Evolutionary conservation across 1,284 basidiomycete genomes (phyloP).

Genomic region (Chalciporus sp.): DNA sequence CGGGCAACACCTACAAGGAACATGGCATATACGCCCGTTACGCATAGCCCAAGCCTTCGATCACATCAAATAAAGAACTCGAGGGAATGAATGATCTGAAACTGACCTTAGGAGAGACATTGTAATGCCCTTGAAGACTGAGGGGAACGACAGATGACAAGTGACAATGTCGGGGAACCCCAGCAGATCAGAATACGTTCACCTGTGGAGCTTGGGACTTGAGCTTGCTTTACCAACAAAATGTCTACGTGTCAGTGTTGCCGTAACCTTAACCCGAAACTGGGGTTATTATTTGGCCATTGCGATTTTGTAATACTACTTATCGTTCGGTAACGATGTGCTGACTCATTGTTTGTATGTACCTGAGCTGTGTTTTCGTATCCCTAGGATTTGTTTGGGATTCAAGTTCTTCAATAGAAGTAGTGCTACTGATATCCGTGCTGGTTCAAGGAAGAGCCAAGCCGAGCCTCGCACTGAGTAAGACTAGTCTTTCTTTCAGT

Average conservation of each 20-base stretch:
- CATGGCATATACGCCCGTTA: slow-evolving; percentile 77
- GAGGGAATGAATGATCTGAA: not conserved
- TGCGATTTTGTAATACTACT: not conserved
- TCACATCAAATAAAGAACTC: not conserved
- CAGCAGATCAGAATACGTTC: too few relatives aligned
- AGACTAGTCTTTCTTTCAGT: slow-evolving; percentile 44
- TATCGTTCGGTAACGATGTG: too few relatives aligned
- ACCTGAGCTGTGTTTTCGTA: too few relatives aligned
- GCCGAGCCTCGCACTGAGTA: slow-evolving; percentile 37
- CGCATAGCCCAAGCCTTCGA: slow-evolving; percentile 62
- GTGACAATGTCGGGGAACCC: too few relatives aligned
- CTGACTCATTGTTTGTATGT: too few relatives aligned
- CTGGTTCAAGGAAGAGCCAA: slow-evolving; percentile 36
- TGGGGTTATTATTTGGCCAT: slow-evolving; percentile 21
- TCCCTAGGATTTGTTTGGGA: too few relatives aligned
- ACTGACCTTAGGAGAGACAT: slow-evolving; percentile 35
- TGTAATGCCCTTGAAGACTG: not conserved
- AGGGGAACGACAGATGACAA: not conserved
- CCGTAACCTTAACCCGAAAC: slow-evolving; percentile 22
- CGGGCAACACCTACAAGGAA: slow-evolving; percentile 57
- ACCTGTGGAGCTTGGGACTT: too few relatives aligned
- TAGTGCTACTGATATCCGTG: too few relatives aligned
- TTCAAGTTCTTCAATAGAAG: too few relatives aligned
- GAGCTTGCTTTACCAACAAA: too few relatives aligned
- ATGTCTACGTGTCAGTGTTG: slow-evolving; percentile 31